phyloP scores from a whole-genome alignment of 495 filamentous ascomycete species.

The Xylaria bambusicola region DNA sequence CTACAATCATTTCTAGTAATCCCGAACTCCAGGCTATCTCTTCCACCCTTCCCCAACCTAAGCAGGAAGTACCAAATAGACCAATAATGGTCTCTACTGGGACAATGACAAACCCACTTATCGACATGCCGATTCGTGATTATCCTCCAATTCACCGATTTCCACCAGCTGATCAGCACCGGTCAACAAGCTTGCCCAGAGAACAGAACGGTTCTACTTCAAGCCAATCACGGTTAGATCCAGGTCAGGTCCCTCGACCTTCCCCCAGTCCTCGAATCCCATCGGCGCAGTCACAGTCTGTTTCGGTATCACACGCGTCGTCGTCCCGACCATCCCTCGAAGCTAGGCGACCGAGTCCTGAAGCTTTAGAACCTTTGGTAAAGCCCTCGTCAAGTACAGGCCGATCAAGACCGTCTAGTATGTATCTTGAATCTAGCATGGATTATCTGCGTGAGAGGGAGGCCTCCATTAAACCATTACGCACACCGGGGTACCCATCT shows the following conservation, averaged over 20 bases:
- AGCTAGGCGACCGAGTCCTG: conserved; percentile 64
- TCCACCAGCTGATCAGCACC: conserved; percentile 56
- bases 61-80: conserved; percentile 61
- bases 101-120: conserved; percentile 82
- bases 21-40: conserved; percentile 56
- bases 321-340: conserved; percentile 84
- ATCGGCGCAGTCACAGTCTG: conserved; percentile 54
- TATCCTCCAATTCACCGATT: conserved; percentile 65
- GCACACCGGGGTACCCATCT: conserved; percentile 39
- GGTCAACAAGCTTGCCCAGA: conserved; percentile 56
- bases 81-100: conserved; percentile 87
- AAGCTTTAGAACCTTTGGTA: conserved; percentile 56
- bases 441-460: conserved; percentile 68
- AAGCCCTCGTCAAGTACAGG: conserved; percentile 30
- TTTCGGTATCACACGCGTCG: conserved; percentile 49
- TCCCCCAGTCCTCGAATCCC: conserved; percentile 37
- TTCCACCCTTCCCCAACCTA: conserved; percentile 49
- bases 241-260: conserved; percentile 22
- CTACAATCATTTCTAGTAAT: conserved; percentile 54
- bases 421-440: conserved; percentile 76
- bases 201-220: conserved; percentile 40
- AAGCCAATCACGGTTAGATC: conserved; percentile 35
- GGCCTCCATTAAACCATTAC: conserved; percentile 36
- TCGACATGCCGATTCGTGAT: conserved; percentile 51
- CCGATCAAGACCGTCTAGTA: conserved; percentile 68